Evolutionary conservation across 768 basidiomycete genomes (phyloP).

Genomic region (Suillus fuscotomentosus): DNA sequence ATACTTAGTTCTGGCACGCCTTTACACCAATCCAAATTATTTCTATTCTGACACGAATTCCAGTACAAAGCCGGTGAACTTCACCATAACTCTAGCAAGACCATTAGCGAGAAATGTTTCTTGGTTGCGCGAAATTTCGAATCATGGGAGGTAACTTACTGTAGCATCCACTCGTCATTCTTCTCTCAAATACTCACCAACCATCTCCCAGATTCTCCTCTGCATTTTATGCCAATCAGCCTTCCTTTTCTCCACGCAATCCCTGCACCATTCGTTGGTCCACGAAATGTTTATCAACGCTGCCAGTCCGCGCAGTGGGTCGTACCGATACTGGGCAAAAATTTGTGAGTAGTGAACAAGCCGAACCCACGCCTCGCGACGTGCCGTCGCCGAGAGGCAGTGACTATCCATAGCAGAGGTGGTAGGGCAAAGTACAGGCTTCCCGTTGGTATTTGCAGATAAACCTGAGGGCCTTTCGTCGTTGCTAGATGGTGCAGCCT

Average conservation of each 20-base stretch:
- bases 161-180: neutral
- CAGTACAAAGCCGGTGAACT: neutral
- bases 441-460: neutral
- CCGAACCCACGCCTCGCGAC: neutral
- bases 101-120: neutral
- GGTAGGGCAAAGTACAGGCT: neutral
- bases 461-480: neutral
- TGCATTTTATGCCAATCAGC: neutral
- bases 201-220: neutral
- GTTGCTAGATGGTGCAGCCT: neutral
- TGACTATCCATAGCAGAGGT: neutral
- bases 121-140: neutral
- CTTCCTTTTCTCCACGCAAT: conserved; percentile 16
- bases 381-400: neutral
- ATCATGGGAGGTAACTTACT: neutral
- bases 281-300: conserved; percentile 24
- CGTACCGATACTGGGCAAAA: conserved; percentile 27
- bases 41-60: neutral
- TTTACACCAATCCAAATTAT: neutral
- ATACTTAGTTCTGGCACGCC: neutral
- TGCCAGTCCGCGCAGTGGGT: conserved; percentile 35
- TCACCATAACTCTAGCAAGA: neutral
- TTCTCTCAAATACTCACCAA: neutral
- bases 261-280: conserved; percentile 29
- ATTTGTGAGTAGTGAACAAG: conserved; percentile 20